Conservation (phyloP, 176 grass and related monocot species). For the Cenchrus purpureus region DNA sequence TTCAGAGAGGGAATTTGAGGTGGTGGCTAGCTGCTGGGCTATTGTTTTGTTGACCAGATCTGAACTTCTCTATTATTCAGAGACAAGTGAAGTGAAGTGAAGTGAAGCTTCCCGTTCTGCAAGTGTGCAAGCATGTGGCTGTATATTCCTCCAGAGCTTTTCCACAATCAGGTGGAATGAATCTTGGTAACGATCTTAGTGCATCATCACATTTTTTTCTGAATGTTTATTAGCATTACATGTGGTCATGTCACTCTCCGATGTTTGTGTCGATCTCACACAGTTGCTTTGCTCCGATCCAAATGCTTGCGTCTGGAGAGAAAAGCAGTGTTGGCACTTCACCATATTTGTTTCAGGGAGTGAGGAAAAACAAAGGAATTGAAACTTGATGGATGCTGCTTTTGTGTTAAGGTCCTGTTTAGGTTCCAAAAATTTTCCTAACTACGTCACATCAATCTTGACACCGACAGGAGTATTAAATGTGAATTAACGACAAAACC, state of each 20-base stretch:
- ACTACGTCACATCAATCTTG: too few relatives aligned
- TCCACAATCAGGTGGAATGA: constrained; percentile 6
- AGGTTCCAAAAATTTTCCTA: too few relatives aligned
- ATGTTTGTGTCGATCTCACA: background rate
- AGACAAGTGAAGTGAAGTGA: constrained; percentile 36
- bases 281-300: background rate
- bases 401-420: background rate
- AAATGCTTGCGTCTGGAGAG: background rate
- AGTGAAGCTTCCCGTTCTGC: constrained; percentile 48
- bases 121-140: constrained; percentile 15
- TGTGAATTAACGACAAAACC: too few relatives aligned
- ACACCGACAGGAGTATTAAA: too few relatives aligned
- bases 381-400: constrained; percentile 1
- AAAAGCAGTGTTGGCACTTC: background rate
- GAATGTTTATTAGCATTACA: background rate
- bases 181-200: background rate
- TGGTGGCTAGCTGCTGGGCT: constrained; percentile 8
- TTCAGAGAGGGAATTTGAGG: constrained; percentile 24
- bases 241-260: background rate
- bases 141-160: background rate
- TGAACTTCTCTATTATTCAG: constrained; percentile 26
- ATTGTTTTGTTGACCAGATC: constrained; percentile 53
- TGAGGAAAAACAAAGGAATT: background rate
- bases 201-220: background rate
- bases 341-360: background rate